These are phyloP conservation scores for Colletotrichum paranaense DNA, from an alignment of 2,329 filamentous ascomycete species.

Conservation along the genomic window DNA sequence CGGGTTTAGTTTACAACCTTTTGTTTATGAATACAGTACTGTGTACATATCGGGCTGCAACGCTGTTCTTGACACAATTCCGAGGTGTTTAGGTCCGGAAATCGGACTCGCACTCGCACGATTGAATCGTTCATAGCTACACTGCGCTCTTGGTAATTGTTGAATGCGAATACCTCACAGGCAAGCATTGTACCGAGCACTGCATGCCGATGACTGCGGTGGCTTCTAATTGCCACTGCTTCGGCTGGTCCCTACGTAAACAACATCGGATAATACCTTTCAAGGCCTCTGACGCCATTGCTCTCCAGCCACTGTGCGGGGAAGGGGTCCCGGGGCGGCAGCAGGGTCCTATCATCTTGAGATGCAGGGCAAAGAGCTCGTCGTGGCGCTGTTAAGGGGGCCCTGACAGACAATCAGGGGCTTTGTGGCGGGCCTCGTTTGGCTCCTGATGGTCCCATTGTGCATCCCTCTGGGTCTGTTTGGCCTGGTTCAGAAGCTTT, in stretches of 20 bases:
- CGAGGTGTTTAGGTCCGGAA: neutral
- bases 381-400: constrained; percentile 16
- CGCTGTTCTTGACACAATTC: neutral
- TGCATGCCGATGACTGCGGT: neutral
- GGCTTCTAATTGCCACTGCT: neutral
- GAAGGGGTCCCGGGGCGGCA: neutral
- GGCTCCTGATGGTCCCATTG: neutral
- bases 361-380: neutral
- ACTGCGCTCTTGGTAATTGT: neutral
- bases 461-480: neutral
- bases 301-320: constrained; percentile 23
- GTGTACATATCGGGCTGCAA: neutral
- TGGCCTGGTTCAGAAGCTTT: constrained; percentile 4
- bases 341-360: constrained; percentile 7
- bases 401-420: constrained; percentile 8
- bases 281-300: constrained; percentile 11
- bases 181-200: neutral
- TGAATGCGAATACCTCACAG: neutral
- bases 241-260: neutral
- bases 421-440: neutral
- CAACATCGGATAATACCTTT: constrained; percentile 16
- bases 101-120: neutral
- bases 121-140: neutral
- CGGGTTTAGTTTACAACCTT: neutral
- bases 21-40: neutral